Base-by-base conservation (phyloP, 1,284 basidiomycete species). In the Trichosporon coremiiforme region DNA sequence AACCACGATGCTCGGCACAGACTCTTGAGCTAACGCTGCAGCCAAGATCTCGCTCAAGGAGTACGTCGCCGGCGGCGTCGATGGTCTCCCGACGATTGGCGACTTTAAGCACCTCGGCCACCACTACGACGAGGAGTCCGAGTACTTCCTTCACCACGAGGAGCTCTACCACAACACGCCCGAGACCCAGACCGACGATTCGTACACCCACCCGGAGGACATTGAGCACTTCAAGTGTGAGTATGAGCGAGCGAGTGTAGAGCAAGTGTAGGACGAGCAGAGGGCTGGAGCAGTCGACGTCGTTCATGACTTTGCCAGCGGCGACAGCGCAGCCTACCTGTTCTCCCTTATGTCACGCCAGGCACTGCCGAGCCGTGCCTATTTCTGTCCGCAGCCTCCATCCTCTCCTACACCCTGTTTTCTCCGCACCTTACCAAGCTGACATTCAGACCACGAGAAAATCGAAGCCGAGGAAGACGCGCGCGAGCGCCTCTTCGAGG, bases 171-270 rank as follows among this genome's bases (percentile, higher is more conserved):
- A 99, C 85, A 91, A 84, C 69, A 98, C 95, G 25, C 95, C 95
- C 0, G 96, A 99, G 82, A 97, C 95, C 0, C 96, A 99, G 84
- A 94, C 93, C 0, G 95, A 98, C 79, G 94, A 95, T 76, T 87
- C 94, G 0, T 99, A 99, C 85, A 91, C 82, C 71, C 96, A 99
- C 82, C 90, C 93, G 2, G 97, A 97, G 83, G 77, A 83, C 70
- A 75, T 84, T 70, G 77, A 78, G 55, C 77, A 83, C 73, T 81
- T 83, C 75, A 76, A 70, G 64, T 75, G 78, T 79, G 62, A 69
- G 74, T 69, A 29, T 35, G 6, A 38, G 20, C 20, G n/a, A 67
- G 25, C 53, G 53, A 53, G 50, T 25, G 4, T 33, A 33, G 33
- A 8, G 8, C 33, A 33, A 33, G 33, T 4, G 33, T 3, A 33